A percentile compares a stretch with the other conserved stretches of the same genome.
These are phyloP conservation scores for Astrephomene gubernaculifera DNA, from an alignment of 139 green algal genomes.

Conservation along the genomic window DNA sequence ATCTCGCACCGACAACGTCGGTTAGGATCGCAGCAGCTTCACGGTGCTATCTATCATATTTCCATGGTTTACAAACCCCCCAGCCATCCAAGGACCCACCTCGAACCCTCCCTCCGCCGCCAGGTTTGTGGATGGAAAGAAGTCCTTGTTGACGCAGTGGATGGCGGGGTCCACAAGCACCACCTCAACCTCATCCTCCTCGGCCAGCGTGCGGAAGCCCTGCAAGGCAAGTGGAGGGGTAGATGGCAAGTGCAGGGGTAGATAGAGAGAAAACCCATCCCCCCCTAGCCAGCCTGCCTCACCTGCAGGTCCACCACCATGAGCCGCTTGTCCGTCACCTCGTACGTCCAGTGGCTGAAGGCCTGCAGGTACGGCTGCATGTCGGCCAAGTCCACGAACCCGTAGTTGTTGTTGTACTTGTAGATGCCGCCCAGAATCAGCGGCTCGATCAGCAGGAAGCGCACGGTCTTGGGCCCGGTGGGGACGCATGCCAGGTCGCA, in stretches of 20 bases:
- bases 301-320: slow-evolving; percentile 19
- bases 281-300: background rate
- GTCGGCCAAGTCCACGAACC: background rate
- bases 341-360: slow-evolving; percentile 1
- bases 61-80: background rate
- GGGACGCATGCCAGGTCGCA: background rate
- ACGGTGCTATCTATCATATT: background rate
- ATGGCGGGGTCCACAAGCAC: slow-evolving; percentile 1
- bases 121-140: background rate
- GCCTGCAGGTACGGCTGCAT: slow-evolving; percentile 9
- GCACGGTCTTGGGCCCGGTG: background rate
- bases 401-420: slow-evolving; percentile 12
- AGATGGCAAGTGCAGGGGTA: background rate
- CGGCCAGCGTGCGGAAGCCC: background rate
- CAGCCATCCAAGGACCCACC: background rate
- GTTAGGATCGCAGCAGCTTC: background rate
- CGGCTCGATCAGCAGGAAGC: background rate
- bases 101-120: background rate
- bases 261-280: background rate
- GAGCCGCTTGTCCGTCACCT: background rate
- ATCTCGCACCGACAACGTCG: background rate
- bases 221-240: background rate
- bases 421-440: background rate
- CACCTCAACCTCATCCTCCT: background rate
- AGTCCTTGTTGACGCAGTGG: background rate